These are phyloP conservation scores for Talaromyces piceae DNA, from an alignment of 2,329 filamentous ascomycete species.

Conservation along the genomic window DNA sequence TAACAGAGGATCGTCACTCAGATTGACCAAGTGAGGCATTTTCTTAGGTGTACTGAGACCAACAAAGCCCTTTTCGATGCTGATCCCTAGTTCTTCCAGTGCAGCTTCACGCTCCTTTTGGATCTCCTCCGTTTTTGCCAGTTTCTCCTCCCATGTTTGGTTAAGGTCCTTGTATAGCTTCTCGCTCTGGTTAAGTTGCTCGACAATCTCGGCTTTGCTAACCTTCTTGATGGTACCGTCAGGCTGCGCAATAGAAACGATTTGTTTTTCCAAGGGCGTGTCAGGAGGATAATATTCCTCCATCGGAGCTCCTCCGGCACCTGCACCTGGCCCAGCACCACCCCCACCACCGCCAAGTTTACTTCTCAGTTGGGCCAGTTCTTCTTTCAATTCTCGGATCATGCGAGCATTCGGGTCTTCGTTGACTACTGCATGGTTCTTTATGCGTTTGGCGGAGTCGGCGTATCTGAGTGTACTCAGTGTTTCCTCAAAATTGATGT, in stretches of 20 bases:
- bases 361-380: slow-evolving; percentile 73
- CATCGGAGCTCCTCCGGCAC: slow-evolving; percentile 44
- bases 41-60: slow-evolving; percentile 95
- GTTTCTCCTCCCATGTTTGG: slow-evolving; percentile 97
- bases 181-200: slow-evolving; percentile 92
- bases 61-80: slow-evolving; percentile 96
- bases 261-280: slow-evolving; percentile 88
- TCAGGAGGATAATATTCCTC: slow-evolving; percentile 87
- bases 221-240: slow-evolving; percentile 91
- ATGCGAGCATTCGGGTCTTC: slow-evolving; percentile 98
- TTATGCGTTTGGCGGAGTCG: slow-evolving; percentile 96
- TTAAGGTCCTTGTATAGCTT: slow-evolving; percentile 94
- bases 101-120: slow-evolving; percentile 95
- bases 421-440: slow-evolving; percentile 99
- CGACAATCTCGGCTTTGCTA: slow-evolving; percentile 94
- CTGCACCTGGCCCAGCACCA: too few relatives aligned
- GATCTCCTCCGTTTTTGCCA: slow-evolving; percentile 90
- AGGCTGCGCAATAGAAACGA: slow-evolving; percentile 82
- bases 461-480: slow-evolving; percentile 92
- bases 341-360: slow-evolving; percentile 65
- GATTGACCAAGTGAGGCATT: slow-evolving; percentile 97
- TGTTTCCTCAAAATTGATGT: slow-evolving; percentile 99
- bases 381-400: slow-evolving; percentile 97
- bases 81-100: slow-evolving; percentile 93
- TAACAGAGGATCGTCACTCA: slow-evolving; percentile 88